Percentiles rank a stretch among this genome's conserved stretches.
Conservation (phyloP, 768 basidiomycete species). For the Inosperma sp. region DNA sequence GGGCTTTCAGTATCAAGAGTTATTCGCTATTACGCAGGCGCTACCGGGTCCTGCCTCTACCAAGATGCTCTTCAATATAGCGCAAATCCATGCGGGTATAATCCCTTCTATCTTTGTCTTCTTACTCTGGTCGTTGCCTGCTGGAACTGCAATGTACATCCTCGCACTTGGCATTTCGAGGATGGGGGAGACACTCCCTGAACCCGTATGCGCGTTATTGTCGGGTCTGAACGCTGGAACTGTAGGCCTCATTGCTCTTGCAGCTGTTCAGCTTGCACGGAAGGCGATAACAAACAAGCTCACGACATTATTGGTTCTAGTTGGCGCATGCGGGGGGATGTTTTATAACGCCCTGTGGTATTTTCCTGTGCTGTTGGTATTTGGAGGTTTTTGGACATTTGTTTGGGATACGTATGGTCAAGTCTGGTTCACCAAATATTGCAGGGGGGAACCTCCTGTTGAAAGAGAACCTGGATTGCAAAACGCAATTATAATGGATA, state of each 20-base stretch:
- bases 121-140: slow-evolving; percentile 44
- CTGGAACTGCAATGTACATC: slow-evolving; percentile 44
- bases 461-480: slow-evolving; percentile 7
- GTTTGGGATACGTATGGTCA: slow-evolving; percentile 35
- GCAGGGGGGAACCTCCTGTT: slow-evolving; percentile 6
- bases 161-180: slow-evolving; percentile 40
- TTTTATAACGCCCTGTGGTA: slow-evolving; percentile 53
- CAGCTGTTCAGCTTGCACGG: slow-evolving; percentile 44
- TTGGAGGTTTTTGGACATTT: slow-evolving; percentile 37
- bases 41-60: slow-evolving; percentile 47
- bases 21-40: slow-evolving; percentile 45
- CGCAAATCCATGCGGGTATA: slow-evolving; percentile 38
- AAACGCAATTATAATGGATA: slow-evolving; percentile 12
- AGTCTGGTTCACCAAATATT: slow-evolving; percentile 15
- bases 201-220: slow-evolving; percentile 44
- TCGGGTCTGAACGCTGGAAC: slow-evolving; percentile 54
- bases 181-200: slow-evolving; percentile 40
- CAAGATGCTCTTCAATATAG: slow-evolving; percentile 46
- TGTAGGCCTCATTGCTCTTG: slow-evolving; percentile 50
- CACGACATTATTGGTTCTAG: slow-evolving; percentile 38
- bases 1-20: slow-evolving; percentile 37
- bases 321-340: slow-evolving; percentile 42
- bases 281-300: slow-evolving; percentile 44
- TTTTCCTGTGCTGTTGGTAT: slow-evolving; percentile 42
- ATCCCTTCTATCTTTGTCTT: slow-evolving; percentile 40